These are phyloP conservation scores for Venturia asperata DNA, from an alignment of 2,329 filamentous ascomycete genomes.

Conservation along the genomic window DNA sequence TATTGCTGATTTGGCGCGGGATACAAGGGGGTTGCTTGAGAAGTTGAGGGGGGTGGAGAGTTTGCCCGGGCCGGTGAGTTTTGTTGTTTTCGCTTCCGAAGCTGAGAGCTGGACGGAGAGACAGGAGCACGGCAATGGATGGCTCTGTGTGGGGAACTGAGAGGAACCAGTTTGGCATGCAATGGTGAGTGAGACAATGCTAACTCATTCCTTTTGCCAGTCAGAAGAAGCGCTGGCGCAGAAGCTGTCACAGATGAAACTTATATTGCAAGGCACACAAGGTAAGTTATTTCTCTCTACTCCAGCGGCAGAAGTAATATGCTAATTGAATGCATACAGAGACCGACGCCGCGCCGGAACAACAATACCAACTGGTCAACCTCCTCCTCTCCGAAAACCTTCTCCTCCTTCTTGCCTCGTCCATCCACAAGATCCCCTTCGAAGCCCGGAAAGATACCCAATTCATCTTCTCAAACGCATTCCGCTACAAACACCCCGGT, in stretches of 20 bases:
- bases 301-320: not conserved
- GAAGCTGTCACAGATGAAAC: constrained; percentile 83
- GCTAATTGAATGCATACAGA: constrained; percentile 47
- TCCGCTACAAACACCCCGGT: constrained; percentile 71
- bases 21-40: constrained; percentile 56
- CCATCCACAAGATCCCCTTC: constrained; percentile 81
- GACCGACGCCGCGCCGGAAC: constrained; percentile 75
- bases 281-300: constrained; percentile 44
- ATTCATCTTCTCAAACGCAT: constrained; percentile 90
- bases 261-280: constrained; percentile 85
- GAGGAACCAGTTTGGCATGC: not conserved
- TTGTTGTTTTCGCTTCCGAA: not conserved
- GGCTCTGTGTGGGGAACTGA: too few relatives aligned
- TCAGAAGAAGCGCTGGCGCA: constrained; percentile 78
- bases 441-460: constrained; percentile 94
- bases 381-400: constrained; percentile 85
- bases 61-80: constrained; percentile 49
- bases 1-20: constrained; percentile 54
- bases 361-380: constrained; percentile 78
- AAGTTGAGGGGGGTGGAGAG: constrained; percentile 51
- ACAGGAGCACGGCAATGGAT: not conserved
- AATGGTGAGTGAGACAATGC: not conserved
- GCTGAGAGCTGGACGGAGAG: too few relatives aligned
- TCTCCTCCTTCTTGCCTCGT: constrained; percentile 72
- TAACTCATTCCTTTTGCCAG: constrained; percentile 42